A percentile compares a stretch with the other conserved stretches of the same genome.
Conservation (phyloP, 352 stramenopile species). For the Elongisporangium senticosum region DNA sequence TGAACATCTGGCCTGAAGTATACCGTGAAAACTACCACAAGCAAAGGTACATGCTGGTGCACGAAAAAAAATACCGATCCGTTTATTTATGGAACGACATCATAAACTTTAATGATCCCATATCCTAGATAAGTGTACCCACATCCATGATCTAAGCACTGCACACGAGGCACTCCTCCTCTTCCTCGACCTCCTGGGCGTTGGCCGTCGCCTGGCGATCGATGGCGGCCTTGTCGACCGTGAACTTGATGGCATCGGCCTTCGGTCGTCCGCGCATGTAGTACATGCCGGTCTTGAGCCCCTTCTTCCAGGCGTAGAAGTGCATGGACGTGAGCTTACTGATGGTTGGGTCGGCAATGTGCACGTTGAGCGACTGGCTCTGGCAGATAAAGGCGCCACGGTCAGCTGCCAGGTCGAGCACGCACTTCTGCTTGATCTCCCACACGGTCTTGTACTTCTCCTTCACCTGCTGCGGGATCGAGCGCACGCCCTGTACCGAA, state of each 20-base stretch:
- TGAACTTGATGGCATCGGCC: conserved; percentile 99
- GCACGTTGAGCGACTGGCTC: conserved; percentile 97
- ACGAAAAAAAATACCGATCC: neutral
- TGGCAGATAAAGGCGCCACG: conserved; percentile 98
- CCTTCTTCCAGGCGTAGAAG: conserved; percentile 99
- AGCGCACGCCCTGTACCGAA: conserved; percentile 91
- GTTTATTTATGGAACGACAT: neutral
- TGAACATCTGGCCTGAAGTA: neutral
- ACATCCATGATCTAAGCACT: conserved; percentile 37
- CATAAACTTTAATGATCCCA: conserved; percentile 1
- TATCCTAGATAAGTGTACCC: conserved; percentile 4
- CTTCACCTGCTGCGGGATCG: conserved; percentile 78
- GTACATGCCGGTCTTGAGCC: conserved; percentile 99
- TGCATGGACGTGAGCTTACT: conserved; percentile 99
- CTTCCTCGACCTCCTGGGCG: conserved; percentile 46
- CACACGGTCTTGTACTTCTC: conserved; percentile 99
- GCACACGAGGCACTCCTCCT: conserved; percentile 75
- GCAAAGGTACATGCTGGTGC: neutral
- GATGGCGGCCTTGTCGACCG: conserved; percentile 95
- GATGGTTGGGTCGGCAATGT: conserved; percentile 97
- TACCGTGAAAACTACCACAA: neutral
- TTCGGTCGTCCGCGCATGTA: conserved; percentile 98
- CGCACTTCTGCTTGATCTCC: conserved; percentile 98
- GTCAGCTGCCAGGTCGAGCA: conserved; percentile 98
- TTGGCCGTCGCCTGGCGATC: conserved; percentile 21